phyloP scores from a whole-genome alignment of 2,329 filamentous ascomycete genomes.

The Penicillium paneum region DNA sequence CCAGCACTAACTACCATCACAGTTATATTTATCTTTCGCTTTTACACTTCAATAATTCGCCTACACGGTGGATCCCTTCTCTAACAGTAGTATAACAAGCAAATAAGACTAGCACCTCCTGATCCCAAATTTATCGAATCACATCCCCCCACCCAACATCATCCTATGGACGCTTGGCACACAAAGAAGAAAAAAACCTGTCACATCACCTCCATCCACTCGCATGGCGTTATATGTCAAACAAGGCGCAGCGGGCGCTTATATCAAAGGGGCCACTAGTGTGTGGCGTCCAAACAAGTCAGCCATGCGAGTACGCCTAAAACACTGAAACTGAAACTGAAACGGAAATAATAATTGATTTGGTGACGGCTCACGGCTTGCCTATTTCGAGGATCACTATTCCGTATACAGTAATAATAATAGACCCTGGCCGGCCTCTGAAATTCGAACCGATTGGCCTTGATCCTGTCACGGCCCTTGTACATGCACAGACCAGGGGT shows the following conservation, averaged over 20 bases:
- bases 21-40: not conserved
- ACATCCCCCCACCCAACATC: not conserved
- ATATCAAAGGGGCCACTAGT: conserved; percentile 9
- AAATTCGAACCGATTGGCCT: not conserved
- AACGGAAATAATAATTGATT: not conserved
- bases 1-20: not conserved
- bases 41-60: not conserved
- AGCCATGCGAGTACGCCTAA: not conserved
- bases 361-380: too few relatives aligned
- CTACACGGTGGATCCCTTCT: not conserved
- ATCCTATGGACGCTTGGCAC: not conserved
- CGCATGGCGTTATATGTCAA: conserved; percentile 11
- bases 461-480: not conserved
- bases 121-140: not conserved
- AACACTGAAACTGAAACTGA: not conserved
- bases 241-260: conserved; percentile 21
- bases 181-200: not conserved
- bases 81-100: not conserved
- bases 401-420: not conserved
- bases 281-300: not conserved
- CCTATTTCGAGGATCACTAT: not conserved
- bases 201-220: conserved; percentile 3
- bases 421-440: not conserved
- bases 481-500: conserved; percentile 6
- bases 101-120: not conserved